Evolutionary conservation across 306 rosid genomes (phyloP).

Genomic region (Citrullus amarus): DNA sequence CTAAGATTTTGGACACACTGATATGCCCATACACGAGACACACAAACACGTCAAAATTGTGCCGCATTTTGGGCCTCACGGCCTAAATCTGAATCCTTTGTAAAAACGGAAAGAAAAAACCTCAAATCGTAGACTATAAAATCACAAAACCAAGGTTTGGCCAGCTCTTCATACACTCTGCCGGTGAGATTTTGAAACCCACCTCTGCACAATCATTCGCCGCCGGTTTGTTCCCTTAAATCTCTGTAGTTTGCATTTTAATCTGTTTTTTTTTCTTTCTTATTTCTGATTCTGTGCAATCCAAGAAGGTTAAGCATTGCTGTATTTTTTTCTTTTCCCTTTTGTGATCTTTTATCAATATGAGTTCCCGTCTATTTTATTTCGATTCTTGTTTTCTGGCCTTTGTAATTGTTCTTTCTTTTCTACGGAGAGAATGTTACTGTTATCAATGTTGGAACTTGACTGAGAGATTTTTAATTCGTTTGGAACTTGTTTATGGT

Average conservation of each 20-base stretch:
- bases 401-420: not conserved
- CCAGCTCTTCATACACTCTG: too few species aligned
- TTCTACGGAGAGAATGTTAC: not conserved
- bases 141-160: too few species aligned
- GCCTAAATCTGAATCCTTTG: too few species aligned
- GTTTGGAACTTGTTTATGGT: not conserved
- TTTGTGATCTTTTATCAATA: not conserved
- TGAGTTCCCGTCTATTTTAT: not conserved
- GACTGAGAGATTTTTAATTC: not conserved
- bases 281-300: not conserved
- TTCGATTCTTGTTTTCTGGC: not conserved
- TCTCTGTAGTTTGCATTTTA: not conserved
- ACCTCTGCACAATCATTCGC: not conserved
- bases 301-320: not conserved
- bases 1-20: too few species aligned
- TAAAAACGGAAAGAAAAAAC: too few species aligned
- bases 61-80: too few species aligned
- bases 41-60: too few species aligned
- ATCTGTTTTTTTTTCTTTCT: not conserved
- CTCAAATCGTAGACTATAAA: too few species aligned
- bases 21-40: too few species aligned
- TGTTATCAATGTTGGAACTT: not conserved
- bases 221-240: not conserved
- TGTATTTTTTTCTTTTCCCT: not conserved
- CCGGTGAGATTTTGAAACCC: too few species aligned